These are phyloP conservation scores for Dendrobium nobile DNA, from an alignment of 106 monocot species.

Conservation along the genomic window DNA sequence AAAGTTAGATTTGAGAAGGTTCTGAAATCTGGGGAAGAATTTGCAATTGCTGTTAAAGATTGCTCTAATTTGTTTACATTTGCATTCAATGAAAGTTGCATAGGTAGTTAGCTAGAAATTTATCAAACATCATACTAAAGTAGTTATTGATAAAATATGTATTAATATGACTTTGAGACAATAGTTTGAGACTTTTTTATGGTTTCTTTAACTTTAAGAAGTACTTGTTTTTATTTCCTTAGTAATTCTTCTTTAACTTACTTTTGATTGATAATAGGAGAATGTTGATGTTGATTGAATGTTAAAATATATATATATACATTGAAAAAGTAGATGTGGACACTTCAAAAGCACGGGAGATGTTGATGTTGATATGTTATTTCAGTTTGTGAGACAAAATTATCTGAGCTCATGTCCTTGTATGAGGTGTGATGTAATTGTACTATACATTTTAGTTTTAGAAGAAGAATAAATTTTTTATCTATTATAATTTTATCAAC, in stretches of 20 bases:
- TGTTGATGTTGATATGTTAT: too few relatives aligned
- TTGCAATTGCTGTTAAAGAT: slow-evolving; percentile 71
- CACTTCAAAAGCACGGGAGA: slow-evolving; percentile 51
- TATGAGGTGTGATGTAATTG: not conserved
- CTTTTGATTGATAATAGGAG: not conserved
- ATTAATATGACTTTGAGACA: not conserved
- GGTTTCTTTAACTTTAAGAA: not conserved
- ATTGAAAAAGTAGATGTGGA: slow-evolving; percentile 79
- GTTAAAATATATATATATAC: slow-evolving; percentile 46
- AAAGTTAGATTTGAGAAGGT: slow-evolving; percentile 66
- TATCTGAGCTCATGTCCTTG: slow-evolving; percentile 41
- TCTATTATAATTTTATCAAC: too few relatives aligned
- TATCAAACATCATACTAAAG: not conserved
- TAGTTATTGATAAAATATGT: not conserved
- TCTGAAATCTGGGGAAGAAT: slow-evolving; percentile 58
- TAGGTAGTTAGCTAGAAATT: slow-evolving; percentile 37
- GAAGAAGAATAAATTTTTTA: too few relatives aligned
- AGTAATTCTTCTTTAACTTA: not conserved
- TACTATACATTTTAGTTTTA: not conserved
- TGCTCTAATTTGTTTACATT: too few relatives aligned
- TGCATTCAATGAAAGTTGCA: slow-evolving; percentile 73
- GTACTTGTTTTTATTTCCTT: not conserved
- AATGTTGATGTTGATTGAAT: not conserved
- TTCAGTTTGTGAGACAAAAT: slow-evolving; percentile 61
- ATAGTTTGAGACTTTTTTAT: not conserved